Percentiles rank a stretch among this genome's conserved stretches.
Evolutionary conservation across 164 flowering plant species (phyloP).

Genomic region (Annona cherimola): DNA sequence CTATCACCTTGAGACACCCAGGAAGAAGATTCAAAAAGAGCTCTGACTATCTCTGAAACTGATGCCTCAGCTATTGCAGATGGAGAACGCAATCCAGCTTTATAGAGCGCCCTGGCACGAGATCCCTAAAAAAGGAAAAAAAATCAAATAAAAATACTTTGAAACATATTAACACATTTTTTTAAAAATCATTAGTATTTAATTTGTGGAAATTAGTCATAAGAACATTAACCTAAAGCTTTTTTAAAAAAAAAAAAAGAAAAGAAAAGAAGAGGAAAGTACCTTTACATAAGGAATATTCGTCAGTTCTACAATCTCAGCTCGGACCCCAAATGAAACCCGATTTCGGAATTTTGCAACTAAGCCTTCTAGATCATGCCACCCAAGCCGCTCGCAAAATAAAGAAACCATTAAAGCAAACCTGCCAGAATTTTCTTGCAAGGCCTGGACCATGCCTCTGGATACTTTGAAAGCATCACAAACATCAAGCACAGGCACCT

Average conservation of each 20-base stretch:
- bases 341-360: slow-evolving; percentile 93
- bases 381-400: slow-evolving; percentile 97
- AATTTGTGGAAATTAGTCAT: no score
- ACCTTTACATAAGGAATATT: slow-evolving; percentile 90
- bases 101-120: slow-evolving; percentile 94
- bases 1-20: slow-evolving; percentile 73
- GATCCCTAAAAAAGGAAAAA: slow-evolving; percentile 57
- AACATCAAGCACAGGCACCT: slow-evolving; percentile 77
- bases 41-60: slow-evolving; percentile 68
- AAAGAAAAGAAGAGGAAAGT: not conserved
- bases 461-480: slow-evolving; percentile 95
- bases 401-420: slow-evolving; percentile 96
- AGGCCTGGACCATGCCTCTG: slow-evolving; percentile 96
- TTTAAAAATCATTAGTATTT: no score
- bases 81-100: slow-evolving; percentile 88
- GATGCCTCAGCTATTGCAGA: slow-evolving; percentile 89
- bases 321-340: slow-evolving; percentile 93
- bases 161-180: not conserved
- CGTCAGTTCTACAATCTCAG: slow-evolving; percentile 95
- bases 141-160: not conserved
- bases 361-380: slow-evolving; percentile 94
- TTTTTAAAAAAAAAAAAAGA: no score
- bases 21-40: slow-evolving; percentile 78
- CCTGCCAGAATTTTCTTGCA: slow-evolving; percentile 98
- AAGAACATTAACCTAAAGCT: no score